These are phyloP conservation scores for Psilocybe subaeruginosa DNA, from an alignment of 768 basidiomycete species.

Conservation along the genomic window DNA sequence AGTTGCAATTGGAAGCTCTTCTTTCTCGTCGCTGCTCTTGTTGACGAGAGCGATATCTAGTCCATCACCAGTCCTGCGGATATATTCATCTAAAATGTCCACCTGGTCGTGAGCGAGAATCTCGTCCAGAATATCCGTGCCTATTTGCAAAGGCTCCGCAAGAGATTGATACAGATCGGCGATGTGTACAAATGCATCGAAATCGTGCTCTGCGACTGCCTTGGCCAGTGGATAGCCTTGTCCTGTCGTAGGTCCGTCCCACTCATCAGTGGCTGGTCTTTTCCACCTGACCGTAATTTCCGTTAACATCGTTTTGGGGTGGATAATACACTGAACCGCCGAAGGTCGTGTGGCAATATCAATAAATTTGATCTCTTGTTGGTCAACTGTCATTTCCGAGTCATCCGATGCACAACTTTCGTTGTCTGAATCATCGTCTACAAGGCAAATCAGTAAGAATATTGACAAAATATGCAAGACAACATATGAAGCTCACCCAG, in stretches of 20 bases:
- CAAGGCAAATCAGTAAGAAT: background rate
- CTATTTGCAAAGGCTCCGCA: conserved; percentile 30
- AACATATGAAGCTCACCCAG: conserved; percentile 30
- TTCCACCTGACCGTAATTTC: conserved; percentile 4
- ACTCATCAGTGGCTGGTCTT: background rate
- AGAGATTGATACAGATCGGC: conserved; percentile 44
- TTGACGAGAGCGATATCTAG: conserved; percentile 32
- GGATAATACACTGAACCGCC: conserved; percentile 38
- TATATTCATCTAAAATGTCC: conserved; percentile 59
- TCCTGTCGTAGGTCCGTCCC: background rate
- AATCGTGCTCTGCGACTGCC: conserved; percentile 46
- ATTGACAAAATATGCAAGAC: background rate
- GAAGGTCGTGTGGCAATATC: conserved; percentile 57
- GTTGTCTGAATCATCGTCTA: conserved; percentile 43
- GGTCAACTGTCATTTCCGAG: conserved; percentile 41
- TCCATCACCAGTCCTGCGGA: conserved; percentile 52
- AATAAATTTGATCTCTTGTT: conserved; percentile 44
- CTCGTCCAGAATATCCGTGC: conserved; percentile 16
- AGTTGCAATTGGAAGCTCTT: conserved; percentile 25
- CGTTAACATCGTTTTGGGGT: conserved; percentile 42
- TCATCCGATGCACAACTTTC: conserved; percentile 44
- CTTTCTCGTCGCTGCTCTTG: conserved; percentile 23
- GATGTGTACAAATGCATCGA: conserved; percentile 53
- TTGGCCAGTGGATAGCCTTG: conserved; percentile 30
- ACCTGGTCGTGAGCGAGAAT: conserved; percentile 45